Percentiles rank a stretch among this genome's conserved stretches.
phyloP scores from a whole-genome alignment of 192 early-diverging fungal genomes.

The Backusella liffmaniae region DNA sequence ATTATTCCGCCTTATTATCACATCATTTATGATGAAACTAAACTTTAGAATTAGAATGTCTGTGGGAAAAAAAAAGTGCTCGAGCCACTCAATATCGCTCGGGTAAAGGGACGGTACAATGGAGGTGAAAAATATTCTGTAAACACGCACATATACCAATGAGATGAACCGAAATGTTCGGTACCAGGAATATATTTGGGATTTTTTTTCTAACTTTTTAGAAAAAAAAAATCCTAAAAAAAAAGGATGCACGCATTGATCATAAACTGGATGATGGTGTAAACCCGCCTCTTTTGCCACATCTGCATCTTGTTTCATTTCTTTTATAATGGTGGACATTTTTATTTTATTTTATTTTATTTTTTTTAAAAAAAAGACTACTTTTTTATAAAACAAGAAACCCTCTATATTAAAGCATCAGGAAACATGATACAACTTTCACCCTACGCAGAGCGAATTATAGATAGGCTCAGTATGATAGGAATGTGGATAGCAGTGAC shows the following conservation, averaged over 20 bases:
- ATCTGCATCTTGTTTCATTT: neutral
- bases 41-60: neutral
- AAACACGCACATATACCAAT: neutral
- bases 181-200: neutral
- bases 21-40: neutral
- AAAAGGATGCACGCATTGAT: neutral
- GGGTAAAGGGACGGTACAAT: neutral
- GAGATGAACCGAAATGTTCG: neutral
- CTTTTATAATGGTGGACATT: neutral
- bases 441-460: conserved; percentile 25
- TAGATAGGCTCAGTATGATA: conserved; percentile 32
- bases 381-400: neutral
- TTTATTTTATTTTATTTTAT: neutral
- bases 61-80: neutral
- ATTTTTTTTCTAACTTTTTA: neutral
- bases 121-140: neutral
- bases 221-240: neutral
- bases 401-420: neutral
- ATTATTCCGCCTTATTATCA: neutral
- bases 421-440: conserved; percentile 21
- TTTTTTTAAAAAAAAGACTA: neutral
- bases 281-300: neutral
- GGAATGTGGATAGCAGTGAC: conserved; percentile 29
- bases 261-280: neutral
- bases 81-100: neutral